phyloP scores from a whole-genome alignment of 2,329 filamentous ascomycete species.

The Ceratocystis variospora region DNA sequence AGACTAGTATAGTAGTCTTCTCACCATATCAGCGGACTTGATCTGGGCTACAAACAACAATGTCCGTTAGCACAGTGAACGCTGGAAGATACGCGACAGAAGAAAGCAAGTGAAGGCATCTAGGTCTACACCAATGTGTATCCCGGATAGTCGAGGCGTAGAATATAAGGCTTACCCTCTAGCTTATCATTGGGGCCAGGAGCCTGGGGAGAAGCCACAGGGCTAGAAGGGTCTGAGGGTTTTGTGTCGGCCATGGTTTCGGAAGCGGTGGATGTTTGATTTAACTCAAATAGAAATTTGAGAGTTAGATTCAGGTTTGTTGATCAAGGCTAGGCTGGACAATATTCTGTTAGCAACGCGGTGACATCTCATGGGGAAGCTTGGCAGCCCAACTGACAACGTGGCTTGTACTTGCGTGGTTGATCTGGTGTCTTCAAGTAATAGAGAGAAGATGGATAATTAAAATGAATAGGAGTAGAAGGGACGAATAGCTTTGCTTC shows the following conservation, averaged over 20 bases:
- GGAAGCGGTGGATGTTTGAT: neutral
- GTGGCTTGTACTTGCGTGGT: neutral
- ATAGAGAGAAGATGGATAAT: neutral
- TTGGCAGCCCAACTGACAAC: neutral
- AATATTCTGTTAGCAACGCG: neutral
- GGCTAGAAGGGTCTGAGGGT: slow-evolving; percentile 15
- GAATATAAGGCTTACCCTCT: slow-evolving; percentile 10
- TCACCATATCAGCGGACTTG: slow-evolving; percentile 97
- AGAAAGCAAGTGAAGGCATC: no score
- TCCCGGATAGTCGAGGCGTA: neutral
- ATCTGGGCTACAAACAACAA: slow-evolving; percentile 57
- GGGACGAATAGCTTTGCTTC: neutral
- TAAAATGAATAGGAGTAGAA: neutral
- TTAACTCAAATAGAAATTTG: neutral
- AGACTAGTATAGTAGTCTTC: slow-evolving; percentile 20
- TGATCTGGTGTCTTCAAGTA: neutral
- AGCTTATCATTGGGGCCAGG: slow-evolving; percentile 17
- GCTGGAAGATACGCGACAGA: no score
- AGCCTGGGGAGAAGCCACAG: slow-evolving; percentile 10
- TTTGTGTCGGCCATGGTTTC: slow-evolving; percentile 16
- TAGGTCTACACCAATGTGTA: no score
- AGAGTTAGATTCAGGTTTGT: neutral
- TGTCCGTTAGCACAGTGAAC: neutral
- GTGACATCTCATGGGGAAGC: neutral
- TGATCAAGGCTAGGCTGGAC: neutral